Conservation (phyloP, 805 yeast genomes). For the Candida dendrica region DNA sequence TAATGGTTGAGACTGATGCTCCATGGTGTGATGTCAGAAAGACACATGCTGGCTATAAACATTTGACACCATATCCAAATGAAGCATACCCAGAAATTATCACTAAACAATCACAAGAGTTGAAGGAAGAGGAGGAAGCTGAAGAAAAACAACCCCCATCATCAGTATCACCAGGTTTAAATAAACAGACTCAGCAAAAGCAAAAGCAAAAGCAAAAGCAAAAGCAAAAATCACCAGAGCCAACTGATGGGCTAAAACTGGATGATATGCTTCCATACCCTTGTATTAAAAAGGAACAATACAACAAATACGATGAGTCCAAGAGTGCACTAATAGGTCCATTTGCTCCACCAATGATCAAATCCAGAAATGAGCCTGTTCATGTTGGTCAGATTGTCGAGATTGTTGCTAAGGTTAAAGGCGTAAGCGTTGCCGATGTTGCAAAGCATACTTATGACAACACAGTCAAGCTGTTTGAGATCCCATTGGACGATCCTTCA, state of each 20-base stretch:
- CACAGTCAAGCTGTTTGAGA: constrained; percentile 29
- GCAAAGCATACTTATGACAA: constrained; percentile 46
- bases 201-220: constrained; percentile 2
- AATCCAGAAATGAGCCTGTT: constrained; percentile 91
- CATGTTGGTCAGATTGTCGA: constrained; percentile 74
- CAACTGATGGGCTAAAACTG: constrained; percentile 18
- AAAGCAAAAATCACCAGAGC: constrained; percentile 1
- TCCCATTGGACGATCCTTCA: not conserved
- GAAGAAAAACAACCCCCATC: not conserved
- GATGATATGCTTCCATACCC: constrained; percentile 56
- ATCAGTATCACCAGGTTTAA: not conserved
- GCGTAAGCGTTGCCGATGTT: constrained; percentile 34
- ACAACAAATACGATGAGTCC: constrained; percentile 24
- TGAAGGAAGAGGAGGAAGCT: not conserved
- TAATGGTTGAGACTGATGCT: constrained; percentile 90
- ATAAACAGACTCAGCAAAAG: no score
- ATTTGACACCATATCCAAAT: constrained; percentile 49
- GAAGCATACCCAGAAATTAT: constrained; percentile 39
- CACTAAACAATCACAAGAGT: constrained; percentile 13
- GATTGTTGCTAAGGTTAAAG: constrained; percentile 47
- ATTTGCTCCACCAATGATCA: constrained; percentile 41
- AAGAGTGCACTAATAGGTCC: constrained; percentile 24
- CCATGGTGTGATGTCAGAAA: constrained; percentile 97
- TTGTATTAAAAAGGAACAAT: constrained; percentile 59
- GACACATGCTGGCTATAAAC: constrained; percentile 67